Base-by-base conservation (phyloP, 768 basidiomycete species). In the Pulveroboletus ravenelii region DNA sequence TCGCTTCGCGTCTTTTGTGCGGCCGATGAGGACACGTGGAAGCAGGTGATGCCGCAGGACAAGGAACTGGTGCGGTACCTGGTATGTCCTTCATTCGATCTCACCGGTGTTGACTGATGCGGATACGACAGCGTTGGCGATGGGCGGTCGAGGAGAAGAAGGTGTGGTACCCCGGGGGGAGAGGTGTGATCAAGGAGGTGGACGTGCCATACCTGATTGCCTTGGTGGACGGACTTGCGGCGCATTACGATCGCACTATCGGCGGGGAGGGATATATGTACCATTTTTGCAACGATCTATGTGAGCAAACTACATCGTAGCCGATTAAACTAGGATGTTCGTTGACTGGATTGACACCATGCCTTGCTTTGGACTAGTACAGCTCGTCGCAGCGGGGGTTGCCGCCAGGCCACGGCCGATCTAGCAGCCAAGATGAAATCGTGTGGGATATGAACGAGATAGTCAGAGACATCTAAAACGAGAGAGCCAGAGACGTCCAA, bases 1-100 rank as follows among this genome's bases (percentile, higher is more conserved):
- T 87, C 84, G 5, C 86, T 87, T 58, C 76, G 85, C 36, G 87
- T 89, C 17, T 89, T 86, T 64, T 86, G 79, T 52, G 51, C 34
- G 6, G 57, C 50, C 25, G 47, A 54, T 62, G 43, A 48, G 65
- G 53, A 62, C 5, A 80, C 80, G 48, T 89, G 87, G 88, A 79
- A 80, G 58, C 48, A 57, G 0, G 85, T 88, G 13, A 68, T 74
- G 58, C 85, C 88, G 0, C 62, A 54, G 27, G 87, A 90, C 61
- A 89, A 89, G 66, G 83, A 87, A 50, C 71, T 90, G 23, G 66
- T 81, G 34, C 75, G 76, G 45, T 88, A 84, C 59, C 59, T 89
- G 62, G 87, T 85, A 55, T 54, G 81, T 66, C 67, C n/a, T 32
- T 32, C 30, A 18, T 38, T n/a, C 17, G 9, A 6, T 15, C 2